phyloP scores from a whole-genome alignment of 179 eudicot genomes.

The Actinidia arguta region DNA sequence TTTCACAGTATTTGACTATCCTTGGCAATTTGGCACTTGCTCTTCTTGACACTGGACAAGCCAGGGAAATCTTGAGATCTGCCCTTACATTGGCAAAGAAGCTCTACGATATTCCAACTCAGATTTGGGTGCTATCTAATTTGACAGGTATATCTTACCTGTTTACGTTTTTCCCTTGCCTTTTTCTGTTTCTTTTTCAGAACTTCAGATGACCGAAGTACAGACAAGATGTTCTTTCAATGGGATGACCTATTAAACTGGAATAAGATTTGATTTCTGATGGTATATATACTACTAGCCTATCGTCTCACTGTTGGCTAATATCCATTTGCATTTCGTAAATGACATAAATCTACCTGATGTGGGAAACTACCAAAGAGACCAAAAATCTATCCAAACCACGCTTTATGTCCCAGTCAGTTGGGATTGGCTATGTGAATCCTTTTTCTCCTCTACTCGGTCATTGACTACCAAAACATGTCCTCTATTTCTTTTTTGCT shows the following conservation, averaged over 20 bases:
- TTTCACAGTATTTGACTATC: constrained; percentile 92
- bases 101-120: constrained; percentile 91
- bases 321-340: not conserved
- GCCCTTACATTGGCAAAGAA: constrained; percentile 97
- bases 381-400: too few species aligned
- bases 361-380: not conserved
- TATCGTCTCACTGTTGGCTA: not conserved
- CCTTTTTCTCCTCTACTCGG: too few species aligned
- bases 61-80: constrained; percentile 92
- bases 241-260: not conserved
- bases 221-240: not conserved
- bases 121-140: constrained; percentile 91
- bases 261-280: not conserved
- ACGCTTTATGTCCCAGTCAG: too few species aligned
- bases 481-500: not conserved
- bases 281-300: not conserved
- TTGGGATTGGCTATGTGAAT: too few species aligned
- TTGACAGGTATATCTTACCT: constrained; percentile 59
- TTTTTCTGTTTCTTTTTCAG: not conserved
- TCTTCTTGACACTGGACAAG: constrained; percentile 92
- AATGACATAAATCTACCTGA: not conserved
- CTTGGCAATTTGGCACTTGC: constrained; percentile 97
- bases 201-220: not conserved
- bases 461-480: too few species aligned
- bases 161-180: not conserved